Conservation (phyloP, 306 rosid species). For the Quillaja saponaria region DNA sequence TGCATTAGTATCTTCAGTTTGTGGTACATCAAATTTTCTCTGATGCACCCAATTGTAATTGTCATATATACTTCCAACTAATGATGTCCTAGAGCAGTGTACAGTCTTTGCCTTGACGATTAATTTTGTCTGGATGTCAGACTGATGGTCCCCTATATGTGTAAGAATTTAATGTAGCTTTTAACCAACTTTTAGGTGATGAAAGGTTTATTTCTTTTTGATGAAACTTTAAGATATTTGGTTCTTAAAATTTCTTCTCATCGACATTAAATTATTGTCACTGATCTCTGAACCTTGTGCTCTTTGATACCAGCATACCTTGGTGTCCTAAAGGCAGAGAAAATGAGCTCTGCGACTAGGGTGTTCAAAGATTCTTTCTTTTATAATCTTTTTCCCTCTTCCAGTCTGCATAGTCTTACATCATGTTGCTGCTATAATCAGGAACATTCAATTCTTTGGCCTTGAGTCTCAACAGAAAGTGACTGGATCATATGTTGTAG, state of each 20-base stretch:
- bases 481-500: slow-evolving; percentile 82
- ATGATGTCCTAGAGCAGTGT: background rate
- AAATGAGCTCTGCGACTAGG: too few relatives aligned
- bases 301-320: too few relatives aligned
- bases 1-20: slow-evolving; percentile 9
- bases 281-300: too few relatives aligned
- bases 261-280: too few relatives aligned
- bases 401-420: too few relatives aligned
- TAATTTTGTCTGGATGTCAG: slow-evolving; percentile 9
- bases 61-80: slow-evolving; percentile 10
- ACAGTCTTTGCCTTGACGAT: slow-evolving; percentile 1
- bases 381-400: too few relatives aligned
- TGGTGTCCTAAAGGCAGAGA: too few relatives aligned
- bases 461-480: slow-evolving; percentile 75
- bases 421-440: slow-evolving; percentile 34
- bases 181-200: slow-evolving; percentile 12
- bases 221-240: slow-evolving; percentile 9
- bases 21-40: slow-evolving; percentile 1
- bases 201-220: slow-evolving; percentile 6
- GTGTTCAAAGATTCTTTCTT: too few relatives aligned
- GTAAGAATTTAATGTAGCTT: slow-evolving; percentile 5
- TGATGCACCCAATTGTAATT: slow-evolving; percentile 9
- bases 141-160: slow-evolving; percentile 8
- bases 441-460: slow-evolving; percentile 94
- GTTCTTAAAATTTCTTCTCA: too few relatives aligned